Evolutionary conservation across 2,329 filamentous ascomycete genomes (phyloP).

Genomic region (Graphilbum ipis-grandicollis): DNA sequence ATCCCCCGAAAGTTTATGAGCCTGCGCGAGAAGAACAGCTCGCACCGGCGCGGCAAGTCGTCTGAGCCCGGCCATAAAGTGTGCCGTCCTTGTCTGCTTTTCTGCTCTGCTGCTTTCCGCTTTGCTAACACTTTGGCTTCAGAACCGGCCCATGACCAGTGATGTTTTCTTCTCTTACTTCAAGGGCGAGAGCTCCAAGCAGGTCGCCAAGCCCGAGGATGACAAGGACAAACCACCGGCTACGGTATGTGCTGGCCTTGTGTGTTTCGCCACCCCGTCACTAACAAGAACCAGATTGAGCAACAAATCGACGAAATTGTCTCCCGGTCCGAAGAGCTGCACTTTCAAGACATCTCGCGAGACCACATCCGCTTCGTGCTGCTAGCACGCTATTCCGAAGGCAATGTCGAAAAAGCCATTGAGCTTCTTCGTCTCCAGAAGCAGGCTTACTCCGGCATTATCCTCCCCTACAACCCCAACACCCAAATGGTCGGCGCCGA

Average conservation of each 20-base stretch:
- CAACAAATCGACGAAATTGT: slow-evolving; percentile 23
- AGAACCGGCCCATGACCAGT: slow-evolving; percentile 34
- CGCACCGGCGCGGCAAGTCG: slow-evolving; percentile 36
- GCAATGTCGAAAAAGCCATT: slow-evolving; percentile 57
- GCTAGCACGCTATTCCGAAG: slow-evolving; percentile 46
- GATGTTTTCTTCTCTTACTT: slow-evolving; percentile 48
- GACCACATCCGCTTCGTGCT: slow-evolving; percentile 41
- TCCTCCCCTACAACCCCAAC: slow-evolving; percentile 56
- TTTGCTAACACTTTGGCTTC: slow-evolving; percentile 1
- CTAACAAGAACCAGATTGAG: too few species aligned
- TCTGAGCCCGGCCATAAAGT: slow-evolving; percentile 37
- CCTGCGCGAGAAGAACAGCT: slow-evolving; percentile 46
- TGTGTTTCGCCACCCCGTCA: too few species aligned
- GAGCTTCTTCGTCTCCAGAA: slow-evolving; percentile 64
- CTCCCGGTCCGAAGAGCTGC: slow-evolving; percentile 22
- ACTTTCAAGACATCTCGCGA: slow-evolving; percentile 28
- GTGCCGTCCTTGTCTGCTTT: slow-evolving; percentile 8
- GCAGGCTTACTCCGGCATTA: slow-evolving; percentile 62
- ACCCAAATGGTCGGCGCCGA: slow-evolving; percentile 66
- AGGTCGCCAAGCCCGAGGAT: slow-evolving; percentile 35
- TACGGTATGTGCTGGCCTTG: slow-evolving; percentile 3
- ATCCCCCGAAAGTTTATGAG: slow-evolving; percentile 50
- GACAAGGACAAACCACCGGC: slow-evolving; percentile 18
- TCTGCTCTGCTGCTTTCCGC: neutral
- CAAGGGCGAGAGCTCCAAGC: slow-evolving; percentile 39